phyloP scores from a whole-genome alignment of 352 stramenopile genomes.

The Paralagenidium karlingii region DNA sequence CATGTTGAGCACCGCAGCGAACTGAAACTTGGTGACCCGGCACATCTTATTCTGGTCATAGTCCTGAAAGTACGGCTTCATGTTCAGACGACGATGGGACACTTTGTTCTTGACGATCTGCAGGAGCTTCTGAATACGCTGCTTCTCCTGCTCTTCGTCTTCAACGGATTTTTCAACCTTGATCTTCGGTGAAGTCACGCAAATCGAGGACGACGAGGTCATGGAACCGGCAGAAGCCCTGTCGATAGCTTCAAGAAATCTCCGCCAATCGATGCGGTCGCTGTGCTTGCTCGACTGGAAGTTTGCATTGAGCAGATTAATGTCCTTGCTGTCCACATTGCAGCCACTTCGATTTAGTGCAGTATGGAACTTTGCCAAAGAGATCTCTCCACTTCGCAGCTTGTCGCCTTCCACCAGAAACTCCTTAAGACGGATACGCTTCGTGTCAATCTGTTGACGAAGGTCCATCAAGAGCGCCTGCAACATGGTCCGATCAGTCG shows the following conservation, averaged over 20 bases:
- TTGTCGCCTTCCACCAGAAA: constrained; percentile 75
- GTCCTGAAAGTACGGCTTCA: constrained; percentile 84
- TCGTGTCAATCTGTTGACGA: constrained; percentile 37
- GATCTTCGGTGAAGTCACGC: no score
- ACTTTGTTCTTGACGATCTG: constrained; percentile 21
- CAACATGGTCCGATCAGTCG: constrained; percentile 24
- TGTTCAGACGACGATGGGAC: constrained; percentile 50
- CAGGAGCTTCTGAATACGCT: neutral
- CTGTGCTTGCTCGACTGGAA: constrained; percentile 41
- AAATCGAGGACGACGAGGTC: neutral
- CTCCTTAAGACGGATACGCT: constrained; percentile 71
- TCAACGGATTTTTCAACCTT: no score
- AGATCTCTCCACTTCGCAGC: constrained; percentile 66
- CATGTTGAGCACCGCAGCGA: constrained; percentile 71
- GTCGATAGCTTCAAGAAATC: constrained; percentile 51
- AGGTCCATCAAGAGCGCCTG: constrained; percentile 38
- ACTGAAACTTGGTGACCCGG: constrained; percentile 72
- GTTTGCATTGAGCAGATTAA: constrained; percentile 42
- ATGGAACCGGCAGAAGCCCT: neutral
- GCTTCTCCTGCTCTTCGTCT: no score
- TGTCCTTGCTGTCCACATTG: constrained; percentile 43
- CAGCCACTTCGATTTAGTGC: constrained; percentile 71
- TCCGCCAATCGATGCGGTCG: constrained; percentile 73
- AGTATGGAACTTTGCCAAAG: constrained; percentile 75
- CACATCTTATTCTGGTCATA: constrained; percentile 69